A percentile compares a stretch with the other conserved stretches of the same genome.
Evolutionary conservation across 225 moss, liverwort and hornwort genomes (phyloP).

Genomic region (Physcomitrellopsis africana): DNA sequence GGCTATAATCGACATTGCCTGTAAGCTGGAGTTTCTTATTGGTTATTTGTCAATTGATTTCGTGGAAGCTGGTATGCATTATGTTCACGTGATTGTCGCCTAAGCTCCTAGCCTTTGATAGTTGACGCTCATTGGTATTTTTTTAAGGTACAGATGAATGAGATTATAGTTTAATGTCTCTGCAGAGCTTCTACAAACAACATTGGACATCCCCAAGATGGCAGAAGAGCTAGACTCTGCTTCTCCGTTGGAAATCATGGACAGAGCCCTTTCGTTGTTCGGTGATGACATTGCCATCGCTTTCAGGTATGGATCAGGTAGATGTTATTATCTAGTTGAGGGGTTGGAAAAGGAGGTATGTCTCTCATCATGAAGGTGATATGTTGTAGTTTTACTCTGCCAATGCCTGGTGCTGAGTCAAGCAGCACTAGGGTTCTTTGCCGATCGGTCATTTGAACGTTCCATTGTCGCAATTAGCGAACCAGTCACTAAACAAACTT

Average conservation of each 20-base stretch:
- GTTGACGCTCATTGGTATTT: no score
- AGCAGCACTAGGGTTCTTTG: no score
- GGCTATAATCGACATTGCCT: no score
- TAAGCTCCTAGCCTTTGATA: no score
- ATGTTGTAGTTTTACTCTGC: no score
- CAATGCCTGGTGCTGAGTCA: no score
- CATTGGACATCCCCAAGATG: conserved; percentile 46
- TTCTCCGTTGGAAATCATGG: conserved; percentile 82
- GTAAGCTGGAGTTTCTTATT: neutral
- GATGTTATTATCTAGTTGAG: neutral
- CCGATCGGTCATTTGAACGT: no score
- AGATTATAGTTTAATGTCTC: neutral
- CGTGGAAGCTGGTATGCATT: no score
- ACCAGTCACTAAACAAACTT: no score
- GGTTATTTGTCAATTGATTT: neutral
- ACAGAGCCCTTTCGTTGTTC: conserved; percentile 68
- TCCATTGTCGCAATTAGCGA: no score
- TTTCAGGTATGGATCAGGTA: conserved; percentile 62
- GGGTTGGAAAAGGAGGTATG: neutral
- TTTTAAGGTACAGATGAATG: neutral
- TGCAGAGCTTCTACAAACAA: conserved; percentile 55
- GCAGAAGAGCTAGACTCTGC: conserved; percentile 58
- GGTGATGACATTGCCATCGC: conserved; percentile 90
- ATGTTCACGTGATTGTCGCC: neutral
- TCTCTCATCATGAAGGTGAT: neutral